phyloP scores from a whole-genome alignment of 306 rosid species.

The Dryas alaskensis region DNA sequence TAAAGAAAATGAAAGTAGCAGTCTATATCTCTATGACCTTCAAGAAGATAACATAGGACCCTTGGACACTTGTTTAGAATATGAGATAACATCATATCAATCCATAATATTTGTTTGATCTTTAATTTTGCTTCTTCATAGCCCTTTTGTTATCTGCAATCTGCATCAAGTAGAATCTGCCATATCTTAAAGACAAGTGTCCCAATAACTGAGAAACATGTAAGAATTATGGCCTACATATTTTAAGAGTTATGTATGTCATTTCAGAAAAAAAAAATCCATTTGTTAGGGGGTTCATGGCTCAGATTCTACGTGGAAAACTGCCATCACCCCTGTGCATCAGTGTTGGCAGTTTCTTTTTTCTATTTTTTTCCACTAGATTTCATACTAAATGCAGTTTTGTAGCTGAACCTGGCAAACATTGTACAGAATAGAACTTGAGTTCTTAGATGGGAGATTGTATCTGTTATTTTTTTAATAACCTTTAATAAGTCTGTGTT shows the following conservation, averaged over 20 bases:
- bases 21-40: neutral
- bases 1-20: no score
- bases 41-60: neutral
- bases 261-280: neutral
- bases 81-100: neutral
- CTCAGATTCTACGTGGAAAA: no score
- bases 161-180: neutral
- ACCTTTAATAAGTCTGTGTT: neutral
- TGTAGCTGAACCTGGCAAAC: conserved; percentile 5
- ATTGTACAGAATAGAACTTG: neutral
- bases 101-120: neutral
- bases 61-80: neutral
- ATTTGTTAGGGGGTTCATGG: neutral
- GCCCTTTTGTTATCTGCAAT: neutral
- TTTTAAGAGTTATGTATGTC: neutral
- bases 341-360: neutral
- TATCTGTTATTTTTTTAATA: neutral
- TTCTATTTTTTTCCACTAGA: neutral
- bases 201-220: neutral
- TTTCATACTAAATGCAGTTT: neutral
- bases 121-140: neutral
- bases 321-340: no score
- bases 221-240: neutral
- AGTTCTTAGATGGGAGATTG: neutral
- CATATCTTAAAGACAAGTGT: neutral